These are phyloP conservation scores for Limonomyces culmigenus DNA, from an alignment of 1,284 basidiomycete species.

Conservation along the genomic window DNA sequence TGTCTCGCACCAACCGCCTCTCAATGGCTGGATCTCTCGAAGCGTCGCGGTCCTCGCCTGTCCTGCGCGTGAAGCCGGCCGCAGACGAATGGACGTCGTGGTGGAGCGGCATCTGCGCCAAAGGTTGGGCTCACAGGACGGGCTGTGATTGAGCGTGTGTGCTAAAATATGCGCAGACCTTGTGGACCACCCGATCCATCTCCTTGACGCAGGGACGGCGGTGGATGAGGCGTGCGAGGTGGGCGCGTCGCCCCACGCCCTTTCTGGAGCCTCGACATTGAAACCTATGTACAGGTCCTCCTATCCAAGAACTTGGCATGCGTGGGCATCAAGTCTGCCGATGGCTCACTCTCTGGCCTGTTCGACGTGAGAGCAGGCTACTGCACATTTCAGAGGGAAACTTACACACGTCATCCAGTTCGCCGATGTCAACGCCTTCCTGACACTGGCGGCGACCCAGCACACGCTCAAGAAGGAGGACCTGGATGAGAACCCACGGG, in stretches of 20 bases:
- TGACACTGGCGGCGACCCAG: constrained; percentile 60
- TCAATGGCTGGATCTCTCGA: too few species aligned
- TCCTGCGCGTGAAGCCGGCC: too few species aligned
- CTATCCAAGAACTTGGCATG: constrained; percentile 45
- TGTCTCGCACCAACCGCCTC: too few species aligned
- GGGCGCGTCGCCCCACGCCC: constrained; percentile 10
- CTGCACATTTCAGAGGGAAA: constrained; percentile 1
- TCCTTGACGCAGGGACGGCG: constrained; percentile 43
- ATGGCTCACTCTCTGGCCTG: constrained; percentile 33
- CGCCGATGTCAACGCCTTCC: constrained; percentile 67
- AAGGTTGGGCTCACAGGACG: constrained; percentile 20
- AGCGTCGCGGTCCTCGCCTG: too few species aligned
- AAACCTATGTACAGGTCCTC: constrained; percentile 11
- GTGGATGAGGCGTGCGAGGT: constrained; percentile 73
- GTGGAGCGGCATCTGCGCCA: constrained; percentile 36
- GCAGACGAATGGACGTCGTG: constrained; percentile 37
- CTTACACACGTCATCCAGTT: constrained; percentile 24
- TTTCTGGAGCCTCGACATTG: background rate
- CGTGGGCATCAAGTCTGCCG: constrained; percentile 35
- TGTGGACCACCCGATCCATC: constrained; percentile 44
- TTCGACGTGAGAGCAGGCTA: constrained; percentile 38
- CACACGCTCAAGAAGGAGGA: constrained; percentile 47
- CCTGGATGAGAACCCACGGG: constrained; percentile 35
- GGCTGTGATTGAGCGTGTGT: background rate
- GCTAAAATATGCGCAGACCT: constrained; percentile 26